Percentiles rank a stretch among this genome's conserved stretches.
phyloP scores from a whole-genome alignment of 2,329 filamentous ascomycete species.

The Thielaviopsis euricoi region DNA sequence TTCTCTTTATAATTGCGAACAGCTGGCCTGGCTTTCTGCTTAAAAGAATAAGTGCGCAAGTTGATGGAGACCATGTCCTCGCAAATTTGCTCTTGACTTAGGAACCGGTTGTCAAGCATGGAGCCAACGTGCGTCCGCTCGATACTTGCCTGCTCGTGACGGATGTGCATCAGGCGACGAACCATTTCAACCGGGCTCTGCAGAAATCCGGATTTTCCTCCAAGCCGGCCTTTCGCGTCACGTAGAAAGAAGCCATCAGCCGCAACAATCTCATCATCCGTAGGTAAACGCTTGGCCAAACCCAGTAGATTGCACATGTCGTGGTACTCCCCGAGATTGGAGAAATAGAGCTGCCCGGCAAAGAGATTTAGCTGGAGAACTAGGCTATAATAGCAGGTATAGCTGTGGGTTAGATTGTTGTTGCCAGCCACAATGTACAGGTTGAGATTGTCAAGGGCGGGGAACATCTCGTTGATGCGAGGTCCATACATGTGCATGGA shows the following conservation, averaged over 20 bases:
- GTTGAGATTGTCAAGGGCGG: slow-evolving; percentile 27
- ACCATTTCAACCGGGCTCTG: slow-evolving; percentile 24
- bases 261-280: slow-evolving; percentile 13
- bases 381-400: slow-evolving; percentile 13
- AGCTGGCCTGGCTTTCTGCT: too few species aligned
- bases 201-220: slow-evolving; percentile 15
- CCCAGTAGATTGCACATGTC: slow-evolving; percentile 35
- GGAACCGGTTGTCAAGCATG: slow-evolving; percentile 19
- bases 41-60: too few species aligned
- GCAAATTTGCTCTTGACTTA: slow-evolving; percentile 15
- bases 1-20: too few species aligned
- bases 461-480: slow-evolving; percentile 21
- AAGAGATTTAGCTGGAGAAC: slow-evolving; percentile 45
- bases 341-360: slow-evolving; percentile 49
- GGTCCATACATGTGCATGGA: slow-evolving; percentile 36
- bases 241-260: slow-evolving; percentile 22
- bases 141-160: slow-evolving; percentile 22
- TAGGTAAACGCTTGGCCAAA: slow-evolving; percentile 20
- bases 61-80: not conserved
- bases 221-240: not conserved
- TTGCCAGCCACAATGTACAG: slow-evolving; percentile 22
- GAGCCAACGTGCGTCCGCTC: slow-evolving; percentile 26
- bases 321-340: slow-evolving; percentile 35
- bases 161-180: slow-evolving; percentile 20
- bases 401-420: slow-evolving; percentile 1